These are phyloP conservation scores for Epichloe aotearoae DNA, from an alignment of 2,329 filamentous ascomycete genomes.

Conservation along the genomic window DNA sequence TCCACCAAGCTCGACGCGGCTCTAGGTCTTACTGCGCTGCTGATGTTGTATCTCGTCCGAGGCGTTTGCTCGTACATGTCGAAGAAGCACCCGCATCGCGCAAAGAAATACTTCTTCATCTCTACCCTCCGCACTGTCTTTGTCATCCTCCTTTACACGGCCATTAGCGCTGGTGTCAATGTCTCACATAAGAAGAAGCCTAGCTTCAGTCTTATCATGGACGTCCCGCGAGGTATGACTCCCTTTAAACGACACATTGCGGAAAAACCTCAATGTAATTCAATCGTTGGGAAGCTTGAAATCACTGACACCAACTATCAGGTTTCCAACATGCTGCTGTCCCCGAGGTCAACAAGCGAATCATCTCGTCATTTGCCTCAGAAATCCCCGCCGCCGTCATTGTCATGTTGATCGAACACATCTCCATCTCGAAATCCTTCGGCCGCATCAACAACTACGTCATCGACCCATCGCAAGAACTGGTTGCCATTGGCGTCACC, in stretches of 20 bases:
- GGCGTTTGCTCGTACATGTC: constrained; percentile 47
- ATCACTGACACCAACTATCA: constrained; percentile 11
- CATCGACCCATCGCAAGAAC: constrained; percentile 67
- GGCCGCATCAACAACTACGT: constrained; percentile 70
- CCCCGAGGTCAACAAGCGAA: constrained; percentile 43
- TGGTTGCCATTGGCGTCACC: constrained; percentile 63
- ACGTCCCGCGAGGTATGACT: constrained; percentile 50
- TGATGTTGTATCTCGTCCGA: constrained; percentile 56
- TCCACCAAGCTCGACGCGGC: constrained; percentile 53
- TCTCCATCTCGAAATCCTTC: constrained; percentile 73
- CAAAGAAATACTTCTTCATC: constrained; percentile 65
- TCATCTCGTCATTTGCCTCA: constrained; percentile 49
- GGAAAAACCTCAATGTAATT: neutral
- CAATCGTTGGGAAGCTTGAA: neutral
- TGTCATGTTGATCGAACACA: constrained; percentile 68
- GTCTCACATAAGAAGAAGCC: constrained; percentile 40
- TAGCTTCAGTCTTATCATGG: constrained; percentile 49
- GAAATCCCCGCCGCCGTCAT: constrained; percentile 64
- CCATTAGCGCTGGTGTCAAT: constrained; percentile 63
- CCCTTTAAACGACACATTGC: neutral
- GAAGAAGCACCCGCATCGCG: constrained; percentile 50
- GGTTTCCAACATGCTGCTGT: constrained; percentile 59
- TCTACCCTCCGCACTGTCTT: constrained; percentile 69
- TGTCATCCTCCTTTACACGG: constrained; percentile 66
- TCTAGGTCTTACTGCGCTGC: constrained; percentile 55